Evolutionary conservation across 495 filamentous ascomycete genomes (phyloP).

Genomic region (Penicillium psychrofluorescens): DNA sequence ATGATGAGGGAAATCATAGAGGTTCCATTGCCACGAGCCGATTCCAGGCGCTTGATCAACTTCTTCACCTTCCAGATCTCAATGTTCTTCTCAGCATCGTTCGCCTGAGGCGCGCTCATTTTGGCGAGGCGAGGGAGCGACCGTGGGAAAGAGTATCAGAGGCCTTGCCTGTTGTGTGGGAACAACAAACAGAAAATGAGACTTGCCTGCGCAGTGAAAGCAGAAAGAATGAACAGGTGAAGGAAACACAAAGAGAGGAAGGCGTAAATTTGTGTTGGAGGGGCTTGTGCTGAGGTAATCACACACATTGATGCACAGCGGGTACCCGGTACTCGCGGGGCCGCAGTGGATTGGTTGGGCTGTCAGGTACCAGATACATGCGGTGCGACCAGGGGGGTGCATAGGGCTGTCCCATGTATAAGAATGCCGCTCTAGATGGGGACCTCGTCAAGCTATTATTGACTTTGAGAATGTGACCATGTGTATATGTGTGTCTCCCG

Average conservation of each 20-base stretch:
- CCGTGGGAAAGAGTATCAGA: constrained; percentile 19
- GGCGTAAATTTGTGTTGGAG: too few species aligned
- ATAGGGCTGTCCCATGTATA: not conserved
- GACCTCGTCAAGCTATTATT: too few species aligned
- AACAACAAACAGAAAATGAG: constrained; percentile 8
- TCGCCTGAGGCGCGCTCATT: constrained; percentile 84
- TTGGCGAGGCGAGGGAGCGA: constrained; percentile 42
- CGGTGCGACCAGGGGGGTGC: too few species aligned
- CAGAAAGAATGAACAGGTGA: too few species aligned
- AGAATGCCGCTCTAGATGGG: not conserved
- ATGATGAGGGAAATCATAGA: constrained; percentile 99
- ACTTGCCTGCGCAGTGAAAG: not conserved
- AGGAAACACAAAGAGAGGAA: too few species aligned
- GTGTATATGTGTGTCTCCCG: too few species aligned
- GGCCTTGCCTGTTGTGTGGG: constrained; percentile 14
- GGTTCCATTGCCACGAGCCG: constrained; percentile 89
- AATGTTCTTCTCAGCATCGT: constrained; percentile 97
- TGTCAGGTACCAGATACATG: too few species aligned
- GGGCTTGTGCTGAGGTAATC: too few species aligned
- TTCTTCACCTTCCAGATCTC: constrained; percentile 91
- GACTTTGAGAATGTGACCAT: too few species aligned
- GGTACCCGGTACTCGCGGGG: too few species aligned
- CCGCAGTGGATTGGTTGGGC: too few species aligned
- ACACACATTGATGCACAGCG: too few species aligned
- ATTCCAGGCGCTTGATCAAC: constrained; percentile 90